phyloP scores from a whole-genome alignment of 805 yeast species.

The Candida montana region DNA sequence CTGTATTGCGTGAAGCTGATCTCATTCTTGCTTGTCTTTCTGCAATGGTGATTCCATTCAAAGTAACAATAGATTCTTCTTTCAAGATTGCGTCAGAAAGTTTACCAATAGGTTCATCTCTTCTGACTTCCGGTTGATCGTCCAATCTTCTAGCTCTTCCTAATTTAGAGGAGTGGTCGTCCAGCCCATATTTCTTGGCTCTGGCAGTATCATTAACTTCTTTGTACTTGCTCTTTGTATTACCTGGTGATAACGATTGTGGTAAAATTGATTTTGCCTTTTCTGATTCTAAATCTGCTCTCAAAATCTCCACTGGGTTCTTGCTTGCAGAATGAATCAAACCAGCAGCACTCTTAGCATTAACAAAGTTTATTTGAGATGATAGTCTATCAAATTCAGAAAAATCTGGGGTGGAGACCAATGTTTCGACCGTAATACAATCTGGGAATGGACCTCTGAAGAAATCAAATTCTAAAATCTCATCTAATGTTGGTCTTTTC shows the following conservation, averaged over 20 bases:
- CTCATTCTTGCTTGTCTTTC: constrained; percentile 41
- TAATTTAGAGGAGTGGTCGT: constrained; percentile 32
- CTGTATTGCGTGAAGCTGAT: constrained; percentile 10
- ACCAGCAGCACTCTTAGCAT: constrained; percentile 61
- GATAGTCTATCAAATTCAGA: constrained; percentile 50
- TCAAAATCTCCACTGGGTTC: constrained; percentile 65
- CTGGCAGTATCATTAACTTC: constrained; percentile 37
- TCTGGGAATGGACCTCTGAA: constrained; percentile 83
- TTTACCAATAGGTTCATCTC: constrained; percentile 17
- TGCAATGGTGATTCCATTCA: constrained; percentile 39
- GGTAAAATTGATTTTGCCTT: constrained; percentile 71
- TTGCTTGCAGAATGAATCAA: constrained; percentile 41
- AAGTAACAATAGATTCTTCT: constrained; percentile 41
- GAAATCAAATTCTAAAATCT: constrained; percentile 80
- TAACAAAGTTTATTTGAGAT: constrained; percentile 61
- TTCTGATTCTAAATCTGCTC: constrained; percentile 64
- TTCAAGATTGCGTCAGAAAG: constrained; percentile 29
- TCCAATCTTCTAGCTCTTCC: constrained; percentile 33
- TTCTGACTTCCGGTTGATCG: constrained; percentile 19
- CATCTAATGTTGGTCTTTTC: constrained; percentile 74
- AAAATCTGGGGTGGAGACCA: constrained; percentile 58
- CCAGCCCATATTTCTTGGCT: constrained; percentile 18
- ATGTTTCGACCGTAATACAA: constrained; percentile 54
- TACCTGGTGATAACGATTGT: constrained; percentile 87
- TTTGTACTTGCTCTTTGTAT: constrained; percentile 80